Evolutionary conservation across 176 grass and related monocot species (phyloP), one percentile per base, ranked within the genome.

Genomic region (Carex pumila): DNA sequence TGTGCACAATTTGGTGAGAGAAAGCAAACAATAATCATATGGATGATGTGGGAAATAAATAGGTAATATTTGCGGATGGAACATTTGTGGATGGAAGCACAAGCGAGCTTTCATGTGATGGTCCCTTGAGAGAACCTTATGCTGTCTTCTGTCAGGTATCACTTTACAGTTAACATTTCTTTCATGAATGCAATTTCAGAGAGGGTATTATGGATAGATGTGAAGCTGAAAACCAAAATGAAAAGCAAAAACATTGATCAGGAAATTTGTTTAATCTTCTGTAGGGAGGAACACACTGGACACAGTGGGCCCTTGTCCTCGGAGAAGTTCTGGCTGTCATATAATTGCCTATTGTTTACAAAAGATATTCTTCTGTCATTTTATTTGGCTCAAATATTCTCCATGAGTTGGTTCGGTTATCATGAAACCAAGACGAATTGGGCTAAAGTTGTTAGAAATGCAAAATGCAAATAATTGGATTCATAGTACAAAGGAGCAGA

Each of bases 211-310:
- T 71, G 12, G 3, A 76, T 15, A 17, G 22, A 76, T 76, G 19
- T 31, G 30, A 39, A 34, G 3, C 32, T 34, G 32, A 34, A 18
- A 75, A 49, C 8, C 12, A 39, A 75, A 3, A 54, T 63, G 17
- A 30, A 1, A 81, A 50, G 36, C 19, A 14, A 74, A 74, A 55
- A 55, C 49, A 77, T 55, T 55, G 72, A 77, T 77, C 22, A 31
- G 22, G 22, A 56, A 56, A 25, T 15, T 82, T 7, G 50, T 1
- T 81, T 66, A 61, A 41, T 61, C 4, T 47, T 53, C 14, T 30
- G 31, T 71, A 99, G 96, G 96, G 96, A 79, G 96, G 96, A 89
- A 95, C 96, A 12, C 91, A 98, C 71, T 98, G 96, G 96, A 98
- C 93, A n/a, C 92, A 98, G 22, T 98, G 95, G 91, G 92, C 92